Base-by-base conservation (phyloP, 371 early-diverging fungal species). In the Mortierella sp. region DNA sequence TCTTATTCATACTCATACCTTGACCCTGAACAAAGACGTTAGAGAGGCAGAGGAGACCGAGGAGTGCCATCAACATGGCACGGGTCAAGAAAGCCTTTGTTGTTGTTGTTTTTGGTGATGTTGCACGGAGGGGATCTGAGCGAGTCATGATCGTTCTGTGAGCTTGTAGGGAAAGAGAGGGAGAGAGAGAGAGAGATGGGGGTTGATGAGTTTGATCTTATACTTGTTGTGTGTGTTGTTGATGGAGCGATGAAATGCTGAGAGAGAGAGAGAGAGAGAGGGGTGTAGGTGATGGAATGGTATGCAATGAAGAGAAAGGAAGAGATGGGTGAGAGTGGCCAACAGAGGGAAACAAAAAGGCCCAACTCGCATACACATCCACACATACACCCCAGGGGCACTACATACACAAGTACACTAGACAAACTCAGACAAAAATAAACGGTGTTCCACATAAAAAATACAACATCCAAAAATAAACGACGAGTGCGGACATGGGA, bases 41-140 rank as follows among this genome's bases (percentile, higher is more conserved):
- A 63, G 84, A 84, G 74, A 84, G 70, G 50, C 81, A 84, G 13
- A 81, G 76, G 26, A 84, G 74, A 6, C 75, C 84, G 50, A 84
- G 26, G 28, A 84, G 60, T 9, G 70, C 76, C 28, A 84, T 31
- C 21, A 78, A 42, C 47, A 75, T 45, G n/a, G 81, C 34, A 11
- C 81, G 81, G 9, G 75, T 74, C 52, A 80, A 38, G 42, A 38
- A 60, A 26, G 50, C 45, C 73, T 58, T 58, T 68, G 68, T 68
- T 55, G n/a, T 55, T 55, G 55, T 55, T 68, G 44, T 63, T n/a
- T n/a, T n/a, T 63, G 58, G 3, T 28, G 28, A 26, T 58, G 65
- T 68, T 68, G 42, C 50, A 21, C 26, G 31, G 34, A 68, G 42
- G 16, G 77, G 65, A 71, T 60, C 47, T 16, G 71, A 50, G 72